Evolutionary conservation across 1,284 basidiomycete genomes (phyloP).

Genomic region (Caloboletus firmus): DNA sequence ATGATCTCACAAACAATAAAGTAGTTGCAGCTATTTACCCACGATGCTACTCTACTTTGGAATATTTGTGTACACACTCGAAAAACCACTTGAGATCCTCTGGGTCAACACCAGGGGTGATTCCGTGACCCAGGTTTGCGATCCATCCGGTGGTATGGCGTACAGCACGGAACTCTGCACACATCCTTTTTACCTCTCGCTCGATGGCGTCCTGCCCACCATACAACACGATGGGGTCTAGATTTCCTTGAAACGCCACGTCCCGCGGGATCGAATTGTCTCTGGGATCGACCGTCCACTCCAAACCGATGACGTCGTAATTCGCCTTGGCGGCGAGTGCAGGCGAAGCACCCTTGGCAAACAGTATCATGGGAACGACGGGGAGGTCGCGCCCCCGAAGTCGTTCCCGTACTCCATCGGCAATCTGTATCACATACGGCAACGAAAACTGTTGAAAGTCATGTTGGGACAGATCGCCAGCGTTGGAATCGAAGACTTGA

Average conservation of each 20-base stretch:
- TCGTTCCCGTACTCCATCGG: slow-evolving; percentile 58
- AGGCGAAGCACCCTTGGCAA: slow-evolving; percentile 89
- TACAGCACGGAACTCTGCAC: slow-evolving; percentile 66
- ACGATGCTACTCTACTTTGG: slow-evolving; percentile 23
- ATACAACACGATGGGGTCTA: slow-evolving; percentile 89
- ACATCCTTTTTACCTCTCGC: slow-evolving; percentile 81
- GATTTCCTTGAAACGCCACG: slow-evolving; percentile 90
- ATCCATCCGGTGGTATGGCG: slow-evolving; percentile 77
- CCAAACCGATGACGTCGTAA: slow-evolving; percentile 86
- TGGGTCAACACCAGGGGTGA: slow-evolving; percentile 93
- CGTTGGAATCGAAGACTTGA: slow-evolving; percentile 96
- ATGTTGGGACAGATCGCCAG: slow-evolving; percentile 83
- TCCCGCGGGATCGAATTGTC: slow-evolving; percentile 39
- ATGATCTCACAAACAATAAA: background rate
- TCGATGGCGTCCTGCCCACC: slow-evolving; percentile 90
- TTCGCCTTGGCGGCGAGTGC: slow-evolving; percentile 62
- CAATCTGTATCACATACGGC: slow-evolving; percentile 64
- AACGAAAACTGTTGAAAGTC: slow-evolving; percentile 81
- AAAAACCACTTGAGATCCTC: slow-evolving; percentile 90
- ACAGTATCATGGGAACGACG: slow-evolving; percentile 80
- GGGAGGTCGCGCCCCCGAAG: slow-evolving; percentile 59
- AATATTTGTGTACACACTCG: slow-evolving; percentile 88
- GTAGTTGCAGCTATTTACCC: background rate
- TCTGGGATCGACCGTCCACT: slow-evolving; percentile 82
- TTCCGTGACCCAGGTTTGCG: slow-evolving; percentile 95